A percentile compares a stretch with the other conserved stretches of the same genome.
phyloP scores from a whole-genome alignment of 306 rosid genomes.

The Vachellia pachyceras region DNA sequence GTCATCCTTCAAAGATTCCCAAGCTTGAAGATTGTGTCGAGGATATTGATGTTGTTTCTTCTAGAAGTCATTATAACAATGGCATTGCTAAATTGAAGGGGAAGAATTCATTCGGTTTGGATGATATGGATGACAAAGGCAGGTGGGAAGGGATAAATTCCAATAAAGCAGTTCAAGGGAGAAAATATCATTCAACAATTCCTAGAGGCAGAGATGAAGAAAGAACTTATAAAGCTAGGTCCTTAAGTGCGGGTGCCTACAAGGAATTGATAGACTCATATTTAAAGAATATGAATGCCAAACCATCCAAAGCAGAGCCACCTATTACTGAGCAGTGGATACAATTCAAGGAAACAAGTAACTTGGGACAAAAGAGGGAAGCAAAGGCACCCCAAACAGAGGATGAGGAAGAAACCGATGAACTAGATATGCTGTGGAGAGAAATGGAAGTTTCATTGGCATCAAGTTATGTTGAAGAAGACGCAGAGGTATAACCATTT shows the following conservation, averaged over 20 bases:
- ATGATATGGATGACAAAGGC: constrained; percentile 58
- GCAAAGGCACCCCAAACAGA: constrained; percentile 40
- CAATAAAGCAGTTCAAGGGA: constrained; percentile 41
- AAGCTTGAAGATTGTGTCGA: constrained; percentile 34
- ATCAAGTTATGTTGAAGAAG: constrained; percentile 59
- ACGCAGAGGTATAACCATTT: constrained; percentile 47
- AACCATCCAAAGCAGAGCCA: constrained; percentile 45
- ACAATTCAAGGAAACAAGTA: constrained; percentile 42
- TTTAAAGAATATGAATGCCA: constrained; percentile 58
- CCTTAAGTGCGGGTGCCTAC: constrained; percentile 68
- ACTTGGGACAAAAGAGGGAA: constrained; percentile 37
- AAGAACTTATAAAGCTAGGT: constrained; percentile 55
- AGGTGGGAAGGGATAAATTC: constrained; percentile 63
- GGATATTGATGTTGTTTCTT: constrained; percentile 41
- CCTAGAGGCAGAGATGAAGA: constrained; percentile 52
- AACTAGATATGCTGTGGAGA: constrained; percentile 67
- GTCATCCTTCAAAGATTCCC: constrained; percentile 30
- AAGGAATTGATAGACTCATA: constrained; percentile 63
- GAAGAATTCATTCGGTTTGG: constrained; percentile 49
- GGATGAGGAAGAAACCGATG: constrained; percentile 60
- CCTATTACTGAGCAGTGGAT: constrained; percentile 67
- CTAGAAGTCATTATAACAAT: constrained; percentile 43
- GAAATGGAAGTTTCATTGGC: constrained; percentile 74
- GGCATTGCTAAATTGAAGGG: constrained; percentile 47
- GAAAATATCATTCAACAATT: constrained; percentile 37